These are phyloP conservation scores for Cryphonectria japonica DNA, from an alignment of 2,329 filamentous ascomycete species.

Conservation along the genomic window DNA sequence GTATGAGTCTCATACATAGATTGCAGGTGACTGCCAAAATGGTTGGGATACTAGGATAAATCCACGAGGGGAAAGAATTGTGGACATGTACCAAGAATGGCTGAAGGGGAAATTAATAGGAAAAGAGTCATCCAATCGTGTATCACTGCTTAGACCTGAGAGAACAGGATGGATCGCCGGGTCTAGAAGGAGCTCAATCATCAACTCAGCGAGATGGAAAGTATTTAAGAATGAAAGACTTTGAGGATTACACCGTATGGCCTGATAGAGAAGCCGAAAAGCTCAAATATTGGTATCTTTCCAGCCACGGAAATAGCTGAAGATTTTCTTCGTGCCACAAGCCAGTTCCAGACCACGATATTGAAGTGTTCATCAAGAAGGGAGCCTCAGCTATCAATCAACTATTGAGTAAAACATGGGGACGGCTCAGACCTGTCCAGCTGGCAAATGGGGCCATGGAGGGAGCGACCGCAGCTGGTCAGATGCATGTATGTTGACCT, in stretches of 20 bases:
- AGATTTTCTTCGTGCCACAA: neutral
- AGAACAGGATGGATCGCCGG: neutral
- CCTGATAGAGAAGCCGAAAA: neutral
- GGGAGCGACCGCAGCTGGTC: neutral
- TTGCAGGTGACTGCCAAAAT: neutral
- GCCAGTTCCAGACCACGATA: neutral
- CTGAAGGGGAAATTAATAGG: neutral
- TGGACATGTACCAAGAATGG: neutral
- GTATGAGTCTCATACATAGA: neutral
- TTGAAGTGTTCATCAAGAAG: neutral
- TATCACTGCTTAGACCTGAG: neutral
- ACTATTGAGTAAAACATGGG: conserved; percentile 10
- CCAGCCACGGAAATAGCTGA: neutral
- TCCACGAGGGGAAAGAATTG: neutral
- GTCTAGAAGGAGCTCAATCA: neutral
- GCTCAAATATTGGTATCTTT: neutral
- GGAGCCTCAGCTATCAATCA: conserved; percentile 6
- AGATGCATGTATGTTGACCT: conserved; percentile 1
- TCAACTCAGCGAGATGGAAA: neutral
- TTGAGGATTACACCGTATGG: neutral
- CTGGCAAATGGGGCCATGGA: neutral
- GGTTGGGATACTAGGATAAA: neutral
- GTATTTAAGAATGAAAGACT: neutral
- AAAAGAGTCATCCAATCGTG: neutral
- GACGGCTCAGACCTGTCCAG: neutral